phyloP scores from a whole-genome alignment of 176 grass and related monocot genomes.

The Leersia perrieri region DNA sequence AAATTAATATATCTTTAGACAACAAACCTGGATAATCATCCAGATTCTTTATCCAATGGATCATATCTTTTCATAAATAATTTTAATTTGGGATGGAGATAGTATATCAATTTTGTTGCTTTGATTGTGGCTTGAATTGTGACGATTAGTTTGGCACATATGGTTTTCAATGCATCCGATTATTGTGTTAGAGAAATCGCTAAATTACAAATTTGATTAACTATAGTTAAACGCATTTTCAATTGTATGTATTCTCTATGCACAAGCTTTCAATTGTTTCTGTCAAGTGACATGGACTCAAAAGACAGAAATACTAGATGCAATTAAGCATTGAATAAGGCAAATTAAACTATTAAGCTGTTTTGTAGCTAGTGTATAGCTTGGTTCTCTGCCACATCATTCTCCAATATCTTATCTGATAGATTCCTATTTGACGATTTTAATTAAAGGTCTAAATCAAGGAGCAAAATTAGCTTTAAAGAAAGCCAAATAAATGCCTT shows the following conservation, averaged over 20 bases:
- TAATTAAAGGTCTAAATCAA: background rate
- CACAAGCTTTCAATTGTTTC: background rate
- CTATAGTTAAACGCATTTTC: background rate
- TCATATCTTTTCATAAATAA: no score
- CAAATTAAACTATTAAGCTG: background rate
- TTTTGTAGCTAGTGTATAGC: background rate
- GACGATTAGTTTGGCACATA: background rate
- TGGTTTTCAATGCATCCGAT: background rate
- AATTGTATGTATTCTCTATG: background rate
- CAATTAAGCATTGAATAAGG: background rate
- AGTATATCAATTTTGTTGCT: background rate
- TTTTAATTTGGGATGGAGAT: no score
- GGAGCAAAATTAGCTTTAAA: background rate
- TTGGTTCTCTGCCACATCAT: background rate
- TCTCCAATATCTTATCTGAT: background rate
- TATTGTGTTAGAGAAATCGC: background rate
- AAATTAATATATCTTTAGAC: no score
- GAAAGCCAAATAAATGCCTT: background rate
- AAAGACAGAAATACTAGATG: background rate
- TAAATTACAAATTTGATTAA: background rate
- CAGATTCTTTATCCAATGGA: no score
- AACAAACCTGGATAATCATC: no score
- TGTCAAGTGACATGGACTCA: background rate
- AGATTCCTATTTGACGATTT: background rate
- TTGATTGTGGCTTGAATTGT: background rate